Conservation (phyloP, 164 flowering plant species). For the Taxillus chinensis region DNA sequence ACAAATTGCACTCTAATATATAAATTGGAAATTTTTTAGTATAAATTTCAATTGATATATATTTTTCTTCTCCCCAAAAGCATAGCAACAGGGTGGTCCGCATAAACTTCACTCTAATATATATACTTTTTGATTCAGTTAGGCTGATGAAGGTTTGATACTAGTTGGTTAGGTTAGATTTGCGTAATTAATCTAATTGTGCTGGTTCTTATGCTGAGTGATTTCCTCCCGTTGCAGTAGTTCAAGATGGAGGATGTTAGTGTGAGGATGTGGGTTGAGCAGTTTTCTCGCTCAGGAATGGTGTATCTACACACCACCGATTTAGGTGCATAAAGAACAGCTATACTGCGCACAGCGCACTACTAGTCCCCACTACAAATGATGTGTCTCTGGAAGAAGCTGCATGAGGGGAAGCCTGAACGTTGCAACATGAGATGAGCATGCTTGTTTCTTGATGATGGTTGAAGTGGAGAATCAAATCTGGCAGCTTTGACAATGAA, state of each 20-base stretch:
- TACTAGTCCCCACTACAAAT: constrained; percentile 86
- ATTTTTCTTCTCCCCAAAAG: constrained; percentile 70
- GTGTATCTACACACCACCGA: constrained; percentile 64
- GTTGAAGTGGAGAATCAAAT: no score
- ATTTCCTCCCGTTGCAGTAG: constrained; percentile 28
- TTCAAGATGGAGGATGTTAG: constrained; percentile 92
- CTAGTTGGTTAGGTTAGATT: not conserved
- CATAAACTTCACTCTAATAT: not conserved
- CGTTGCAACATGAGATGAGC: constrained; percentile 79
- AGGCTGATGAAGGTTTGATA: not conserved
- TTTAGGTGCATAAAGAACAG: constrained; percentile 71
- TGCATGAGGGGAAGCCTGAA: constrained; percentile 38
- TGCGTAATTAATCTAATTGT: not conserved
- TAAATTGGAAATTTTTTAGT: constrained; percentile 65
- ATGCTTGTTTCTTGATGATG: no score
- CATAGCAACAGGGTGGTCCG: constrained; percentile 55
- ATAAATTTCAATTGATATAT: no score
- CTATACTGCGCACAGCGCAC: constrained; percentile 66
- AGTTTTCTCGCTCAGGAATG: constrained; percentile 44
- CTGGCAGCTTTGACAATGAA: no score
- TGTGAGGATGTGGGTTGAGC: constrained; percentile 88
- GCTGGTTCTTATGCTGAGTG: no score
- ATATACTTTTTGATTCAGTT: not conserved
- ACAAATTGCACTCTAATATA: constrained; percentile 81
- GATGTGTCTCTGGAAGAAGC: constrained; percentile 75